Conservation (phyloP, 106 monocot genomes). For the Dendrobium catenatum region DNA sequence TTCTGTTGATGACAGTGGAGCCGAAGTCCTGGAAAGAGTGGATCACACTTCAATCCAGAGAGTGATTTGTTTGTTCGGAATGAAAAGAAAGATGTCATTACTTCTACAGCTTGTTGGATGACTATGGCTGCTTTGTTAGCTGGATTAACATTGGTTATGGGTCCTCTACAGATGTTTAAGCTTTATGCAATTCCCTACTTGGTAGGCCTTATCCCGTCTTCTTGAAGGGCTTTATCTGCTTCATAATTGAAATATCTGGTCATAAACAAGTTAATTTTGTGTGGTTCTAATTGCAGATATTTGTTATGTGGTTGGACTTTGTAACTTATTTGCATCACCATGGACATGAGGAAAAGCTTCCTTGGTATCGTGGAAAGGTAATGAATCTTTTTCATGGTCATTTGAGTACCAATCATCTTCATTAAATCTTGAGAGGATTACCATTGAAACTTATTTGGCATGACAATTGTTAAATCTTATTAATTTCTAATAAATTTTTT, state of each 20-base stretch:
- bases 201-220: conserved; percentile 14
- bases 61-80: conserved; percentile 58
- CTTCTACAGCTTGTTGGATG: conserved; percentile 60
- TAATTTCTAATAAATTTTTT: no score
- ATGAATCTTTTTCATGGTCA: neutral
- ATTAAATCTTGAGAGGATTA: neutral
- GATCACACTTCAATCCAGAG: conserved; percentile 61
- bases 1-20: conserved; percentile 21
- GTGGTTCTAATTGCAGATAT: conserved; percentile 33
- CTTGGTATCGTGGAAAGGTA: conserved; percentile 96
- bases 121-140: conserved; percentile 44
- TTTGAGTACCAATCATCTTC: neutral
- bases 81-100: conserved; percentile 59
- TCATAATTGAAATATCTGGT: neutral
- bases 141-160: conserved; percentile 31
- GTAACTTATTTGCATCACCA: conserved; percentile 94
- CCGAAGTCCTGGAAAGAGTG: conserved; percentile 71
- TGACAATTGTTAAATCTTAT: no score
- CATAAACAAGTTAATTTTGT: neutral
- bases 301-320: conserved; percentile 80
- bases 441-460: no score
- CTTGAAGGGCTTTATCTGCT: neutral
- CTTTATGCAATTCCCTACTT: conserved; percentile 53
- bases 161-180: conserved; percentile 52
- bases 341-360: conserved; percentile 79